phyloP scores from a whole-genome alignment of 2,329 filamentous ascomycete species.

The Sarocladium brachiariae region DNA sequence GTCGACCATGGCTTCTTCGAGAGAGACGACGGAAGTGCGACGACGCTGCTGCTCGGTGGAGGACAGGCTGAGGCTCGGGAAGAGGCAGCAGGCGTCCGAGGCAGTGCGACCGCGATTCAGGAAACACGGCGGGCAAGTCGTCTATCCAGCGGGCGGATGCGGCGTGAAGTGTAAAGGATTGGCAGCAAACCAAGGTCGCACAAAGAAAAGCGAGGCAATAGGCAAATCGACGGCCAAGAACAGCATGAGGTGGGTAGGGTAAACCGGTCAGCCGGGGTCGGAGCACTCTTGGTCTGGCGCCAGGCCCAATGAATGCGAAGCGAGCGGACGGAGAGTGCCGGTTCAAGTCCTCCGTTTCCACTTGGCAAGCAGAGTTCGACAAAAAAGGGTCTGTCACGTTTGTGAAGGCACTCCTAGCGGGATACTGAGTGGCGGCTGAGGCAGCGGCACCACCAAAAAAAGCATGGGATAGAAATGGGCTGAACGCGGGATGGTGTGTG shows the following conservation, averaged over 20 bases:
- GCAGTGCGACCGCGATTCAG: conserved; percentile 5
- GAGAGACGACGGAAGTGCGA: background rate
- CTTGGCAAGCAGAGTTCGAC: background rate
- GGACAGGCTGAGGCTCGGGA: background rate
- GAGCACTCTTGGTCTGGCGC: background rate
- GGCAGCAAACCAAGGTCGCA: background rate
- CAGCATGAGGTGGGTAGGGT: background rate
- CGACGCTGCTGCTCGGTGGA: background rate
- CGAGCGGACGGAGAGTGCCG: background rate
- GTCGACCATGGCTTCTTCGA: conserved; percentile 1
- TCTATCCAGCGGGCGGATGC: conserved; percentile 6
- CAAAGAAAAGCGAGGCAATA: conserved; percentile 5
- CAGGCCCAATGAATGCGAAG: background rate
- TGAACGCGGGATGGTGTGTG: background rate
- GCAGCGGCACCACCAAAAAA: background rate
- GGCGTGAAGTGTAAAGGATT: background rate
- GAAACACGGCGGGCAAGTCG: background rate
- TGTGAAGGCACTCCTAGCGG: background rate
- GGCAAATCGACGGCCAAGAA: background rate
- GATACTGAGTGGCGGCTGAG: no score
- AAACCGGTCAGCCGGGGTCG: conserved; percentile 2
- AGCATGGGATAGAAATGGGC: background rate
- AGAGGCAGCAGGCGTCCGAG: conserved; percentile 2
- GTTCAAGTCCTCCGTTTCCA: conserved; percentile 1
- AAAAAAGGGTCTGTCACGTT: background rate